Conservation (phyloP, 495 filamentous ascomycete species). For the Penicillium antarcticum region DNA sequence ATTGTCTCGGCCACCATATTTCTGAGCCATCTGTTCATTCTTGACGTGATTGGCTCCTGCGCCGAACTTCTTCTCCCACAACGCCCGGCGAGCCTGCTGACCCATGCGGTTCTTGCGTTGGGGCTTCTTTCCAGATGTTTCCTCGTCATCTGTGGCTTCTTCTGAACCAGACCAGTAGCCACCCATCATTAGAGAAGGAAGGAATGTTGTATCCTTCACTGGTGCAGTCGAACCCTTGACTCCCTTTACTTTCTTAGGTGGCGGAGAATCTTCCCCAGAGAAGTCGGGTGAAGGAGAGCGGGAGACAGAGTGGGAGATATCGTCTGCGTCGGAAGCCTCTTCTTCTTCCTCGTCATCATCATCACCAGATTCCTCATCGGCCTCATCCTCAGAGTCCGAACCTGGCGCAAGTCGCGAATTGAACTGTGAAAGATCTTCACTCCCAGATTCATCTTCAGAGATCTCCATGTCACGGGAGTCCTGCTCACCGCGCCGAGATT, state of each 20-base stretch:
- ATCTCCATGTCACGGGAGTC: conserved; percentile 24
- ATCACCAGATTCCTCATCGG: conserved; percentile 33
- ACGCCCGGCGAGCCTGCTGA: conserved; percentile 76
- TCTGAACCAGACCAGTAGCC: conserved; percentile 93
- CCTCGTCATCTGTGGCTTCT: conserved; percentile 46
- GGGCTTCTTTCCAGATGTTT: conserved; percentile 28
- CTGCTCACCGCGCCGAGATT: conserved; percentile 6
- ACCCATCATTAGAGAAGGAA: conserved; percentile 79
- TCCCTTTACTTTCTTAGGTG: conserved; percentile 43
- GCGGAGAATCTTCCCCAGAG: conserved; percentile 29
- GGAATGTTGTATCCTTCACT: conserved; percentile 67
- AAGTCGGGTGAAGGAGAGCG: conserved; percentile 36
- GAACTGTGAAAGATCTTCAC: conserved; percentile 45
- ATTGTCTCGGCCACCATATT: conserved; percentile 30
- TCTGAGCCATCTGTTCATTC: conserved; percentile 25
- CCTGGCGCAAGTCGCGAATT: conserved; percentile 54
- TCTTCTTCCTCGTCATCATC: conserved; percentile 12
- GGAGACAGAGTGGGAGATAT: conserved; percentile 31
- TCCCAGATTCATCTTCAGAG: conserved; percentile 35
- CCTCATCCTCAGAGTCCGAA: conserved; percentile 45
- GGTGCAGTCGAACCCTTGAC: conserved; percentile 29
- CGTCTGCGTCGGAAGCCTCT: conserved; percentile 2
- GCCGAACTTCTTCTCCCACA: conserved; percentile 93
- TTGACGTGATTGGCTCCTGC: conserved; percentile 70
- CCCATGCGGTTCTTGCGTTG: conserved; percentile 80